Percentiles rank a stretch among this genome's conserved stretches.
These are phyloP conservation scores for Thuidium tamariscinum DNA, from an alignment of 225 moss, liverwort and hornwort genomes.

Conservation along the genomic window DNA sequence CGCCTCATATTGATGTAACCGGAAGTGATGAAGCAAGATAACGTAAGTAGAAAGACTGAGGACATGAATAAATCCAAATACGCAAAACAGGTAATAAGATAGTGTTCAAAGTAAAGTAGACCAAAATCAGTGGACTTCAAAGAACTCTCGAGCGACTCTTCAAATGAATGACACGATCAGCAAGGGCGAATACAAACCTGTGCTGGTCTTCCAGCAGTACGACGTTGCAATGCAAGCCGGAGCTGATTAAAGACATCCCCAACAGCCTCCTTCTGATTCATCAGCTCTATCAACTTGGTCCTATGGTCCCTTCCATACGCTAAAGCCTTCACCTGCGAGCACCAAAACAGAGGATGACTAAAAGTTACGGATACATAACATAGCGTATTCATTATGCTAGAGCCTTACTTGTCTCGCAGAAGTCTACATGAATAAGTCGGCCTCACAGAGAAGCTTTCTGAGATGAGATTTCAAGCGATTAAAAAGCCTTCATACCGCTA, in stretches of 20 bases:
- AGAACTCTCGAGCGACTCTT: background rate
- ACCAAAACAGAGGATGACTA: background rate
- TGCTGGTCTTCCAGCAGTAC: slow-evolving; percentile 44
- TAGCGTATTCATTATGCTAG: background rate
- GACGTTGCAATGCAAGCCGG: slow-evolving; percentile 73
- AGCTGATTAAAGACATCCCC: slow-evolving; percentile 80
- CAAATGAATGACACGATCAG: background rate
- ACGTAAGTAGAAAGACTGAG: background rate
- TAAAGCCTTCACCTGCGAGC: slow-evolving; percentile 61
- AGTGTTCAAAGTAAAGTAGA: background rate
- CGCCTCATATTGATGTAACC: background rate
- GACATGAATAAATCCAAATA: background rate
- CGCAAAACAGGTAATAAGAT: background rate
- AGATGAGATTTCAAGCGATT: background rate
- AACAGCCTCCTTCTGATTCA: slow-evolving; percentile 80
- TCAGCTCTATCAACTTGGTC: slow-evolving; percentile 65
- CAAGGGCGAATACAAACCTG: slow-evolving; percentile 28
- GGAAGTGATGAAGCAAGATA: background rate
- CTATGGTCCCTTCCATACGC: slow-evolving; percentile 62
- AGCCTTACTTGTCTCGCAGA: background rate
- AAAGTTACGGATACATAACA: background rate
- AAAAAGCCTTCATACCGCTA: background rate
- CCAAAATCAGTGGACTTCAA: background rate
- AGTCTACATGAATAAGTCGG: background rate
- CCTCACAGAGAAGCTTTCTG: background rate